phyloP scores from a whole-genome alignment of 2,329 filamentous ascomycete genomes.

The Aspergillus eucalypticola region DNA sequence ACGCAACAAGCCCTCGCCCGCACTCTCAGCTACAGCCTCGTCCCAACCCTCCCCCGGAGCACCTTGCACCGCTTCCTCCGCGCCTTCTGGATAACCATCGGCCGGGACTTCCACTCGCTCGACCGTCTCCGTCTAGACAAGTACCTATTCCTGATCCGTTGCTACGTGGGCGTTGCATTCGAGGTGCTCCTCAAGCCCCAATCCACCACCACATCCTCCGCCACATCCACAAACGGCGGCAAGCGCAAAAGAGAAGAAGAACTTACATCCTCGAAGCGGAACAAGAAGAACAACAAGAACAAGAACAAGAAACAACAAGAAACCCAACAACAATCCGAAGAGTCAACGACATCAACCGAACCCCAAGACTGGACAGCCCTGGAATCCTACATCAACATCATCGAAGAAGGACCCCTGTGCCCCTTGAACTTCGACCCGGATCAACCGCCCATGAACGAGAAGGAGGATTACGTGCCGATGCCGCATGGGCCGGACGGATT shows the following conservation, averaged over 20 bases:
- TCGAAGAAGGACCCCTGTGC: constrained; percentile 43
- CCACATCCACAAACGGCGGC: constrained; percentile 13
- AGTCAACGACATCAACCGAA: constrained; percentile 16
- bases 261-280: constrained; percentile 22
- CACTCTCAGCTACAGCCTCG: constrained; percentile 69
- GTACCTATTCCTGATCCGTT: constrained; percentile 80
- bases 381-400: constrained; percentile 40
- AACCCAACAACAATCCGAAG: constrained; percentile 19
- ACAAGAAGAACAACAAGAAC: constrained; percentile 20
- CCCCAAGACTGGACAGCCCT: constrained; percentile 34
- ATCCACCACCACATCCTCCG: neutral
- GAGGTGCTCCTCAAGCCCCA: constrained; percentile 38
- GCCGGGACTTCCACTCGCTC: constrained; percentile 68
- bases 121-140: constrained; percentile 86
- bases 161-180: constrained; percentile 74
- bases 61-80: constrained; percentile 53
- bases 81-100: constrained; percentile 72
- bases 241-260: constrained; percentile 35
- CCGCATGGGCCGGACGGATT: constrained; percentile 76
- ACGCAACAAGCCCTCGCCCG: constrained; percentile 80
- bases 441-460: constrained; percentile 29
- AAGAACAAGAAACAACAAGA: constrained; percentile 31
- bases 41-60: constrained; percentile 58
- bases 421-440: constrained; percentile 43
- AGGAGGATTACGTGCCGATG: constrained; percentile 35